phyloP scores from a whole-genome alignment of 2,329 filamentous ascomycete genomes.

The Didymella pomorum region DNA sequence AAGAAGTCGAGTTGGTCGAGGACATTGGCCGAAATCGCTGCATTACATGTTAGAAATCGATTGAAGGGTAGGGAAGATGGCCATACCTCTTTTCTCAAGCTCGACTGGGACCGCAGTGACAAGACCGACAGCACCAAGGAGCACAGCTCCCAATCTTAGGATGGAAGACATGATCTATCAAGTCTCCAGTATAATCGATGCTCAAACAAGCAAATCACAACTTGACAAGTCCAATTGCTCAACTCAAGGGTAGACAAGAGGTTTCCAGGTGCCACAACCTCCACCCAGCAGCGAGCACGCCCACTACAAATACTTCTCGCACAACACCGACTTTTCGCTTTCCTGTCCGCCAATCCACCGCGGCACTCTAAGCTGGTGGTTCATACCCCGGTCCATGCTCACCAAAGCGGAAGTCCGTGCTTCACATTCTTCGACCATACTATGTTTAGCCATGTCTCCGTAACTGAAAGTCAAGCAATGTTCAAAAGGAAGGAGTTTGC shows the following conservation, averaged over 20 bases:
- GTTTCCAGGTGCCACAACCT: conserved; percentile 6
- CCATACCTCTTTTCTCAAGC: conserved; percentile 40
- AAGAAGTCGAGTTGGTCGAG: conserved; percentile 57
- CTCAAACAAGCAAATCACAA: conserved; percentile 6
- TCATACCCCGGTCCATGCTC: conserved; percentile 13
- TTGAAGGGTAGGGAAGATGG: not conserved
- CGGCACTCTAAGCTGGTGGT: conserved; percentile 12
- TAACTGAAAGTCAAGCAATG: conserved; percentile 13
- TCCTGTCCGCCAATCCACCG: conserved; percentile 5
- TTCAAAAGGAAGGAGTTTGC: conserved; percentile 6
- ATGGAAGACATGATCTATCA: conserved; percentile 27
- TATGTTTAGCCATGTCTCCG: conserved; percentile 19
- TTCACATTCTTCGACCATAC: conserved; percentile 12
- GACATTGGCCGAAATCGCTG: conserved; percentile 51
- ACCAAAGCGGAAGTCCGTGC: conserved; percentile 19
- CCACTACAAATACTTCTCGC: conserved; percentile 13
- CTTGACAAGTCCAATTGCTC: not conserved
- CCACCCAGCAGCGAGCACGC: conserved; percentile 6
- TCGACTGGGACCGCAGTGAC: conserved; percentile 40
- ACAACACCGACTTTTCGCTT: conserved; percentile 8
- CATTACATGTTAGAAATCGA: not conserved
- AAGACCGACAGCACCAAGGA: conserved; percentile 33
- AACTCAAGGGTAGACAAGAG: conserved; percentile 5
- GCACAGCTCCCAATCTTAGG: conserved; percentile 27
- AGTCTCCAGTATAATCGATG: conserved; percentile 1